Evolutionary conservation across 2,329 filamentous ascomycete species (phyloP).

Genomic region (Colletotrichum magnum): DNA sequence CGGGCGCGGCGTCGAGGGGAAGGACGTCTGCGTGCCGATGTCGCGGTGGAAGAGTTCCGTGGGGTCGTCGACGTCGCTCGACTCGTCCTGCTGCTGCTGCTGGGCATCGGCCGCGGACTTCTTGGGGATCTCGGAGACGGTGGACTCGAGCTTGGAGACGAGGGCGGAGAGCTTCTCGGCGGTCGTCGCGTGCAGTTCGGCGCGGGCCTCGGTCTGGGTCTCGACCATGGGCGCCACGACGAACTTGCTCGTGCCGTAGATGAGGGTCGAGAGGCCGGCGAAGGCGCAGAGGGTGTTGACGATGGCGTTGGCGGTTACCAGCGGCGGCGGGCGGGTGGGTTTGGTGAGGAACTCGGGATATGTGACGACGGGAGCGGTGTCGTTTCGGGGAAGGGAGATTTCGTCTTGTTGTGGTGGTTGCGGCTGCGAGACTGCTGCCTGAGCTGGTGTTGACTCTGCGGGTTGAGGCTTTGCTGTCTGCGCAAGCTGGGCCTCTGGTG

Average conservation of each 20-base stretch:
- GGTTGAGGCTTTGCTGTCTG: slow-evolving; percentile 11
- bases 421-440: slow-evolving; percentile 11
- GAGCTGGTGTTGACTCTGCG: slow-evolving; percentile 29
- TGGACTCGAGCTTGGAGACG: slow-evolving; percentile 65
- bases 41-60: slow-evolving; percentile 87
- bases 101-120: slow-evolving; percentile 39
- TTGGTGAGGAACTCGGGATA: slow-evolving; percentile 79
- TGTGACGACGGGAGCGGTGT: slow-evolving; percentile 74
- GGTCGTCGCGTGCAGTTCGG: slow-evolving; percentile 66
- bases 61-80: slow-evolving; percentile 73
- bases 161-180: slow-evolving; percentile 61
- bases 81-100: slow-evolving; percentile 42
- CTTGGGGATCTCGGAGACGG: slow-evolving; percentile 73
- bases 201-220: slow-evolving; percentile 64
- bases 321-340: slow-evolving; percentile 67
- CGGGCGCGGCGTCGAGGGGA: slow-evolving; percentile 41
- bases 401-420: slow-evolving; percentile 22
- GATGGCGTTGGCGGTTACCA: slow-evolving; percentile 73
- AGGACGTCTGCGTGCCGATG: slow-evolving; percentile 82
- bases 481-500: slow-evolving; percentile 16
- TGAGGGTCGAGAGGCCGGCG: slow-evolving; percentile 69
- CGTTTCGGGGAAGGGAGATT: slow-evolving; percentile 45
- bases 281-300: slow-evolving; percentile 72
- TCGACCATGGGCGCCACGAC: slow-evolving; percentile 75
- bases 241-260: slow-evolving; percentile 81